Conservation (phyloP, 257 asterid species). For the Parsonsia alboflavescens region DNA sequence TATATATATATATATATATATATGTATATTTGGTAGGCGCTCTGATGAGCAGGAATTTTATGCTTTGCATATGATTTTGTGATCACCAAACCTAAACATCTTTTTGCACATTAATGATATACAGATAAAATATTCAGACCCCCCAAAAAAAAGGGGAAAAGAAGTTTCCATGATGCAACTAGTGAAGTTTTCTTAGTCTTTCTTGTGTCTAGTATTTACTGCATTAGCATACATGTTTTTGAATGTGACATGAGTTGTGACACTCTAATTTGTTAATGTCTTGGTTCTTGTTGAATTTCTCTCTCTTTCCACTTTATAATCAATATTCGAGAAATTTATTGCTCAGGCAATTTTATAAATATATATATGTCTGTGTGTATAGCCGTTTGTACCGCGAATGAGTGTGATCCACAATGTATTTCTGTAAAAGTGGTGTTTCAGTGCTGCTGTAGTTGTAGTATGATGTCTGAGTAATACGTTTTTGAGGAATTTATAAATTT, state of each 20-base stretch:
- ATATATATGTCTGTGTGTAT: not conserved
- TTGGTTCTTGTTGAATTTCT: not conserved
- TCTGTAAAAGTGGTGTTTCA: not conserved
- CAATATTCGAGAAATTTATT: not conserved
- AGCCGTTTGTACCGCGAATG: not conserved
- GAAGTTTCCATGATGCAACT: not conserved
- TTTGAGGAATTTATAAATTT: not conserved
- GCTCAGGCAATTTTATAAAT: not conserved
- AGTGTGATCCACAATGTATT: not conserved
- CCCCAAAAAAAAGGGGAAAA: too few species aligned
- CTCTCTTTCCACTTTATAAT: not conserved
- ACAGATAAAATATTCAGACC: too few species aligned
- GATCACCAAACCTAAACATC: too few species aligned
- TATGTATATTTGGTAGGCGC: too few species aligned
- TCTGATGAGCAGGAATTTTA: too few species aligned
- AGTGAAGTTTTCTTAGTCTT: not conserved
- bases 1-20: too few species aligned
- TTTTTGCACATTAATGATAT: too few species aligned
- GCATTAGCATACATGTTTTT: not conserved
- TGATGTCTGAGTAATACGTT: not conserved
- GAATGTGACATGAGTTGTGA: not conserved
- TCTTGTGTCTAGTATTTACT: not conserved
- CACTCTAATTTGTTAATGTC: not conserved
- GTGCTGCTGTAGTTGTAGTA: not conserved
- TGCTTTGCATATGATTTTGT: too few species aligned